Evolutionary conservation across 208 protist species (phyloP).

Genomic region (Trypanosoma cruzi): DNA sequence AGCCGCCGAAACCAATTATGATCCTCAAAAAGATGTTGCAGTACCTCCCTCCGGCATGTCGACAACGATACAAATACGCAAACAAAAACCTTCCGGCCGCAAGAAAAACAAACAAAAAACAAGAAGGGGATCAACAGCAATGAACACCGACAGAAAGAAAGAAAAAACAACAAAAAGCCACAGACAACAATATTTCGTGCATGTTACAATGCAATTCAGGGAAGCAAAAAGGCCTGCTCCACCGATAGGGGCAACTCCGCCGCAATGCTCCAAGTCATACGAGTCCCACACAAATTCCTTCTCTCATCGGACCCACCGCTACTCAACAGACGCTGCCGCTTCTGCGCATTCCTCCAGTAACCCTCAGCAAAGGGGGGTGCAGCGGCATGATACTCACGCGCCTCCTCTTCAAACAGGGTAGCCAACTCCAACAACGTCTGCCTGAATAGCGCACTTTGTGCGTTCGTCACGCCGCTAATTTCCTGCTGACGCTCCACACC

Average conservation of each 20-base stretch:
- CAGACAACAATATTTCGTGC: background rate
- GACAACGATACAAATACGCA: background rate
- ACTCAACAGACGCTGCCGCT: background rate
- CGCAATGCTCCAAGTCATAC: constrained; percentile 31
- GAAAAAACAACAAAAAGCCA: background rate
- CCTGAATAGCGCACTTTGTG: background rate
- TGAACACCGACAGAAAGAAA: background rate
- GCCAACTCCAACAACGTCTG: constrained; percentile 6
- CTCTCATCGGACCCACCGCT: background rate
- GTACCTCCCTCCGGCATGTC: background rate
- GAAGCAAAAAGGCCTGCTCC: constrained; percentile 15
- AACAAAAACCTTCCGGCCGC: background rate
- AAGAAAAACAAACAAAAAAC: background rate
- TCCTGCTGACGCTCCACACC: constrained; percentile 1
- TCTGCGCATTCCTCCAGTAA: constrained; percentile 20
- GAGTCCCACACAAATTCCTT: background rate
- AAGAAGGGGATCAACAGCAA: background rate
- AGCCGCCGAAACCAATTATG: constrained; percentile 60
- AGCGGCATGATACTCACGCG: constrained; percentile 5
- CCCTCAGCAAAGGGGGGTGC: constrained; percentile 10
- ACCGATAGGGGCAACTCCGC: constrained; percentile 18
- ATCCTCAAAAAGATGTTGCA: constrained; percentile 37
- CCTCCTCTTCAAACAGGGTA: constrained; percentile 17
- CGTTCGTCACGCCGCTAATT: background rate
- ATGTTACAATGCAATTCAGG: background rate